Evolutionary conservation across 2,329 filamentous ascomycete species (phyloP).

Genomic region (Exophiala bonariae): DNA sequence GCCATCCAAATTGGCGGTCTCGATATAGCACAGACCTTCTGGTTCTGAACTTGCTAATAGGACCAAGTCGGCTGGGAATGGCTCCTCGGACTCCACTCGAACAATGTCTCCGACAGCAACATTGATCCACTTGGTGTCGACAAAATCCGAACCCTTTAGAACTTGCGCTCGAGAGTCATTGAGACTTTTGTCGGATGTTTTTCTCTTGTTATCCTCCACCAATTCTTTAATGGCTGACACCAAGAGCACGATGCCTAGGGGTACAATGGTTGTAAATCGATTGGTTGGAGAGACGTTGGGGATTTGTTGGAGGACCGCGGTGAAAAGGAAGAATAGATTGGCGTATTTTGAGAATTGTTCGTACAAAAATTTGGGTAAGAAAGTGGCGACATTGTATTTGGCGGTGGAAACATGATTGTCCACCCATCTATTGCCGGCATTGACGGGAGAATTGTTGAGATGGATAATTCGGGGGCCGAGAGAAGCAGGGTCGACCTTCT

Average conservation of each 20-base stretch:
- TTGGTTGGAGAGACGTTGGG: slow-evolving; percentile 94
- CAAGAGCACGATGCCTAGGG: slow-evolving; percentile 82
- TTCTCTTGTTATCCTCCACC: slow-evolving; percentile 89
- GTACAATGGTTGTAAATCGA: slow-evolving; percentile 91
- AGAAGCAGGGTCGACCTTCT: slow-evolving; percentile 84
- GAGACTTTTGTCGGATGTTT: slow-evolving; percentile 78
- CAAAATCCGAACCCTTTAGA: slow-evolving; percentile 78
- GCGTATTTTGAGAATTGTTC: slow-evolving; percentile 99
- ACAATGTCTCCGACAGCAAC: slow-evolving; percentile 90
- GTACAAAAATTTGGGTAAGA: slow-evolving; percentile 93
- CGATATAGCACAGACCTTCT: slow-evolving; percentile 96
- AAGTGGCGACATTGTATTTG: slow-evolving; percentile 93
- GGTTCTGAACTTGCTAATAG: slow-evolving; percentile 93
- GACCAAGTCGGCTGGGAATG: slow-evolving; percentile 92
- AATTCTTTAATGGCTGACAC: slow-evolving; percentile 96
- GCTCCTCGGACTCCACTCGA: slow-evolving; percentile 88
- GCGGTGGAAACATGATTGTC: slow-evolving; percentile 97
- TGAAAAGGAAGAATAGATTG: slow-evolving; percentile 99
- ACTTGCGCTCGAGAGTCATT: slow-evolving; percentile 86
- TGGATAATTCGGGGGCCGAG: slow-evolving; percentile 90
- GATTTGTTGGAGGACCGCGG: slow-evolving; percentile 90
- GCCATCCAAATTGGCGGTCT: slow-evolving; percentile 95
- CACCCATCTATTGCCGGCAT: slow-evolving; percentile 83
- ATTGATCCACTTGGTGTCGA: slow-evolving; percentile 90
- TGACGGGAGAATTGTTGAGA: slow-evolving; percentile 94